phyloP scores from a whole-genome alignment of 805 yeast species.

The Tetrapisispora pingtungensis region DNA sequence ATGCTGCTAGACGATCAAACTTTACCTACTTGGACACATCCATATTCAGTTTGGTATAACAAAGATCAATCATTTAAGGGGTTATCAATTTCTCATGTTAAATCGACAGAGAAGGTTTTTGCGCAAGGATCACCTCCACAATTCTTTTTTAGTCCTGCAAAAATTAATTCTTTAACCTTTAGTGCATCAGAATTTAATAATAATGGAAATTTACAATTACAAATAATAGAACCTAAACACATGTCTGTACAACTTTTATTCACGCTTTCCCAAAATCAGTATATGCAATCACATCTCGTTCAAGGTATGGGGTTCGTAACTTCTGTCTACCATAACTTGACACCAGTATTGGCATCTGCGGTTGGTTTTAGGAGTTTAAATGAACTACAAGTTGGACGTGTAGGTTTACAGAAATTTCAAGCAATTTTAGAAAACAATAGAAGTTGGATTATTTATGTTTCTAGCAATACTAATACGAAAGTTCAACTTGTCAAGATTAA shows the following conservation, averaged over 20 bases:
- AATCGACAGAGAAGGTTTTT: slow-evolving; percentile 48
- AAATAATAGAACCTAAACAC: slow-evolving; percentile 17
- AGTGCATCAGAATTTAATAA: slow-evolving; percentile 33
- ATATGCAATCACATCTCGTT: slow-evolving; percentile 41
- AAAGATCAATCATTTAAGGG: slow-evolving; percentile 43
- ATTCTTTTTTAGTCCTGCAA: slow-evolving; percentile 60
- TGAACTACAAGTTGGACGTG: not conserved
- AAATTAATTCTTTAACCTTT: slow-evolving; percentile 48
- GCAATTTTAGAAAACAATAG: slow-evolving; percentile 43
- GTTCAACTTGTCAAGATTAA: slow-evolving; percentile 8
- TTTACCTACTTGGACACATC: slow-evolving; percentile 69
- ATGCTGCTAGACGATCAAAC: slow-evolving; percentile 55
- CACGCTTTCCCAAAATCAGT: slow-evolving; percentile 7
- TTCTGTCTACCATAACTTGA: slow-evolving; percentile 37
- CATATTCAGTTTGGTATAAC: slow-evolving; percentile 63
- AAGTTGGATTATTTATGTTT: slow-evolving; percentile 30
- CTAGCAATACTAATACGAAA: not conserved
- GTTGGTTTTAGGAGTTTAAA: slow-evolving; percentile 47
- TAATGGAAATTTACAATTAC: slow-evolving; percentile 10
- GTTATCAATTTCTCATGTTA: slow-evolving; percentile 57
- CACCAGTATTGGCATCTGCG: slow-evolving; percentile 40
- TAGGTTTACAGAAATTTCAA: slow-evolving; percentile 35
- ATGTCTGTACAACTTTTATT: slow-evolving; percentile 18
- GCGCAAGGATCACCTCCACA: slow-evolving; percentile 53
- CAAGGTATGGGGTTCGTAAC: slow-evolving; percentile 54